Percentiles rank a stretch among this genome's conserved stretches.
Evolutionary conservation across 78 protist species (phyloP).

Genomic region (Chrysochromulina tobinii): DNA sequence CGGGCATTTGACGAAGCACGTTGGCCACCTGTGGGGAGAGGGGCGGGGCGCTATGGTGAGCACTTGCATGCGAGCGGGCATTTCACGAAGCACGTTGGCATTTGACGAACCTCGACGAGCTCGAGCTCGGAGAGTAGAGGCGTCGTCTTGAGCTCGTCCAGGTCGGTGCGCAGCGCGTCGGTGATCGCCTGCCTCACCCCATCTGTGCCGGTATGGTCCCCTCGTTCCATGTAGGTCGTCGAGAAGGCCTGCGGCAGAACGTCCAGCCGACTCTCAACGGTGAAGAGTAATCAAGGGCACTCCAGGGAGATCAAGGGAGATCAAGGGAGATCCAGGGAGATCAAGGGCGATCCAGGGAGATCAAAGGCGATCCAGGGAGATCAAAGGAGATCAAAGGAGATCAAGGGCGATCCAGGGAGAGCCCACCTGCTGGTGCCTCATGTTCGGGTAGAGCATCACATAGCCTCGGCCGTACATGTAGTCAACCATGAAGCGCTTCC

Average conservation of each 20-base stretch:
- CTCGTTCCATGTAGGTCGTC: neutral
- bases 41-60: neutral
- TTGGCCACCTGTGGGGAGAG: neutral
- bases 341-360: too few relatives aligned
- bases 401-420: too few relatives aligned
- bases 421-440: neutral
- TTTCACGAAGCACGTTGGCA: too few relatives aligned
- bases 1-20: neutral
- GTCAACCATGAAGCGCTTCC: slow-evolving; percentile 45
- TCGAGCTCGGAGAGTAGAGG: neutral
- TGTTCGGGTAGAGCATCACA: slow-evolving; percentile 48
- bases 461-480: slow-evolving; percentile 28
- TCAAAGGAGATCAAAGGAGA: too few relatives aligned
- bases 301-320: too few relatives aligned
- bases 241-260: neutral
- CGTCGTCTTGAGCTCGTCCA: neutral
- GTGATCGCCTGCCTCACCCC: neutral
- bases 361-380: too few relatives aligned
- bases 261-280: too few relatives aligned
- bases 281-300: too few relatives aligned
- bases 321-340: too few relatives aligned
- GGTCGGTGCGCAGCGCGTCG: neutral
- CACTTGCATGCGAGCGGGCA: too few relatives aligned
- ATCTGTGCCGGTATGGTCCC: neutral
- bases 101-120: neutral